Conservation (phyloP, 441 rosid genomes). For the Euphorbia corollata region DNA sequence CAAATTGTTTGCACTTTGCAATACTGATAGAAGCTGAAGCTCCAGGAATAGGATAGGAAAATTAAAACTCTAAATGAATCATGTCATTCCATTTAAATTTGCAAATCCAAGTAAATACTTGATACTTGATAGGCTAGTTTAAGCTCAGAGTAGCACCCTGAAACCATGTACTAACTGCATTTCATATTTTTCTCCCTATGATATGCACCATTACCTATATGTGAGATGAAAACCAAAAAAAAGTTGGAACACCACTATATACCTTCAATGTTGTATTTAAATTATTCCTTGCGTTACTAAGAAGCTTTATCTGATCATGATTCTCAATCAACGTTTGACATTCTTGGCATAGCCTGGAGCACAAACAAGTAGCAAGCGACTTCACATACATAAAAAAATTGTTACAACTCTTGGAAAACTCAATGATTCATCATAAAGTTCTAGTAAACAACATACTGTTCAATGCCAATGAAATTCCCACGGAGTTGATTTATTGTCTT, state of each 20-base stretch:
- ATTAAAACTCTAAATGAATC: background rate
- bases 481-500: slow-evolving; percentile 63
- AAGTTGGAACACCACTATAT: slow-evolving; percentile 7
- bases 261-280: slow-evolving; percentile 89
- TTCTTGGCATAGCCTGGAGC: slow-evolving; percentile 77
- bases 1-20: slow-evolving; percentile 3
- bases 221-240: background rate
- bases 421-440: background rate
- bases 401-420: background rate
- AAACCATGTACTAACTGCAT: background rate
- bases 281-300: slow-evolving; percentile 93
- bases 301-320: slow-evolving; percentile 95
- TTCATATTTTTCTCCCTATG: background rate
- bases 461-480: slow-evolving; percentile 76
- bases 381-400: background rate
- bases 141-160: background rate
- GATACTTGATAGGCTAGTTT: background rate
- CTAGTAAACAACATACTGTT: slow-evolving; percentile 43
- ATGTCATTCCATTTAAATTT: background rate
- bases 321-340: slow-evolving; percentile 95
- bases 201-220: background rate
- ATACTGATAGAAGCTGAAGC: slow-evolving; percentile 5
- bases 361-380: slow-evolving; percentile 15
- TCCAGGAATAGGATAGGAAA: background rate
- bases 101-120: background rate